phyloP scores from a whole-genome alignment of 257 asterid genomes.

The Solanum peruvianum region DNA sequence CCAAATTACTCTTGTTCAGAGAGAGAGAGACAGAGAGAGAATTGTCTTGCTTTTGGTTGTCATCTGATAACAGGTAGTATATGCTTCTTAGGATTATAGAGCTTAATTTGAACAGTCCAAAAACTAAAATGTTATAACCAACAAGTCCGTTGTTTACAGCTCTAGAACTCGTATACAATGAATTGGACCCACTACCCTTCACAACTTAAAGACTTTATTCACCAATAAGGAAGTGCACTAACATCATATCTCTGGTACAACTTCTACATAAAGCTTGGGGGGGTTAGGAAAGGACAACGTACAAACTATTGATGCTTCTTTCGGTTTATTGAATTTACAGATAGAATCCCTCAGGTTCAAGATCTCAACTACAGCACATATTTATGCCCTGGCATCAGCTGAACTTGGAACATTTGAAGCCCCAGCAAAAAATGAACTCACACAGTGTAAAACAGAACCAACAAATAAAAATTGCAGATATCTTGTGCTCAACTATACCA shows the following conservation, averaged over 20 bases:
- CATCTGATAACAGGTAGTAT: neutral
- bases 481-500: neutral
- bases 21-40: neutral
- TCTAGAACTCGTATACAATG: neutral
- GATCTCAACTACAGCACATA: neutral
- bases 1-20: neutral
- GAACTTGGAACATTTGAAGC: neutral
- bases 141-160: neutral
- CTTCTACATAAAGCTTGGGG: neutral
- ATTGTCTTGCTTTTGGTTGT: neutral
- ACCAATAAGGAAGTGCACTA: neutral
- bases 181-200: neutral
- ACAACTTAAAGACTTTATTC: neutral
- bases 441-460: neutral
- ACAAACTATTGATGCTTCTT: neutral
- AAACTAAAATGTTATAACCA: neutral
- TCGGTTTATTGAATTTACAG: neutral
- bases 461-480: neutral
- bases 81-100: neutral
- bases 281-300: neutral
- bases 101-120: neutral
- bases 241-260: neutral
- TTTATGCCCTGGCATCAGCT: neutral
- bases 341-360: neutral
- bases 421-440: neutral